Percentiles rank a stretch among this genome's conserved stretches.
Evolutionary conservation across 257 asterid genomes (phyloP).

Genomic region (Salvia splendens): DNA sequence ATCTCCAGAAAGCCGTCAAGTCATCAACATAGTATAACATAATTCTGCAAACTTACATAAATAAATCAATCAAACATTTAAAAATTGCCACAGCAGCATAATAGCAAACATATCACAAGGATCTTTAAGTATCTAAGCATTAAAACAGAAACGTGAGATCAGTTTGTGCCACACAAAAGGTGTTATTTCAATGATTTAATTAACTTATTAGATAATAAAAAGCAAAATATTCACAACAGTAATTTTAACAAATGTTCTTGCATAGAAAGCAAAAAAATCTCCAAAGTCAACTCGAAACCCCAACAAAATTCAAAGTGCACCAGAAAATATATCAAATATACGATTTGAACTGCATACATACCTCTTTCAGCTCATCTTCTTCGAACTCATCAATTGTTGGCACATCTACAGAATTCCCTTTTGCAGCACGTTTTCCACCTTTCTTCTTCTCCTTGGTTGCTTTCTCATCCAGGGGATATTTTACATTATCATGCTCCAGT

Average conservation of each 20-base stretch:
- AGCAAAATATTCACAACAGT: too few relatives aligned
- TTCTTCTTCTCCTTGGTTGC: conserved; percentile 79
- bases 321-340: neutral
- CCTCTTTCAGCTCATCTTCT: conserved; percentile 84
- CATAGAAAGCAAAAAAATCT: conserved; percentile 18
- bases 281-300: neutral
- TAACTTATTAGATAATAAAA: neutral
- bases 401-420: conserved; percentile 49
- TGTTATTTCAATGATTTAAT: neutral
- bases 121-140: neutral
- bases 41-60: neutral
- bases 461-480: conserved; percentile 82
- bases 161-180: neutral
- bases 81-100: too few relatives aligned
- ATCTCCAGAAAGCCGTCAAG: neutral
- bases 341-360: conserved; percentile 44
- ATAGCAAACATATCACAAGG: neutral
- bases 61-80: neutral
- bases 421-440: conserved; percentile 53
- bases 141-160: neutral
- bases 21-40: neutral
- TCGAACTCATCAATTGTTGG: conserved; percentile 81
- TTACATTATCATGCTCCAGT: conserved; percentile 87
- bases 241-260: conserved; percentile 3
- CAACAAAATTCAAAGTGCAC: neutral